Evolutionary conservation across 2,329 filamentous ascomycete species (phyloP).

Genomic region (Chaetomium sp.): DNA sequence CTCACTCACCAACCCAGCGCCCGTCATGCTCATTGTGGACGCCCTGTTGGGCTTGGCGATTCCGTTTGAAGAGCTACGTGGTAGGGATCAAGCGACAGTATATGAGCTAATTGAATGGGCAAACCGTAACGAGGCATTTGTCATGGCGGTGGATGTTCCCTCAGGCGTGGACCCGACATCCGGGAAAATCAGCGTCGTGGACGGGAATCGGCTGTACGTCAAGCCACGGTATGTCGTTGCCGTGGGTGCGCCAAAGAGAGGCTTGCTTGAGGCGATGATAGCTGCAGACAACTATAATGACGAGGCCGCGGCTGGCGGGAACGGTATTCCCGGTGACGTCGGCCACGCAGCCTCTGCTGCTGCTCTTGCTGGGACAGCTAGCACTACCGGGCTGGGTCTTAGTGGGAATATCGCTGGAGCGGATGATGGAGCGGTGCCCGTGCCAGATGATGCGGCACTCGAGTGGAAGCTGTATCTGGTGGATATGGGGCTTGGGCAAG

Average conservation of each 20-base stretch:
- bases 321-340: too few relatives aligned
- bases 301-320: slow-evolving; percentile 27
- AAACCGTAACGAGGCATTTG: slow-evolving; percentile 76
- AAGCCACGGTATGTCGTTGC: slow-evolving; percentile 77
- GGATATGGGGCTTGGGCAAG: slow-evolving; percentile 77
- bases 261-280: slow-evolving; percentile 70
- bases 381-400: too few relatives aligned
- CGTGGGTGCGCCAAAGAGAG: slow-evolving; percentile 80
- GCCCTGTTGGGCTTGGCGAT: slow-evolving; percentile 80
- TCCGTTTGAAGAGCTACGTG: slow-evolving; percentile 80
- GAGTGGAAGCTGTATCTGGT: slow-evolving; percentile 77
- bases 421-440: slow-evolving; percentile 19
- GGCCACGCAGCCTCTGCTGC: too few relatives aligned
- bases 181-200: slow-evolving; percentile 59
- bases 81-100: slow-evolving; percentile 73
- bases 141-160: slow-evolving; percentile 84
- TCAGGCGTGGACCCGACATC: slow-evolving; percentile 78
- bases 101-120: slow-evolving; percentile 92
- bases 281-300: slow-evolving; percentile 46
- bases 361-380: too few relatives aligned
- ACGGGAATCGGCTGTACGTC: slow-evolving; percentile 73
- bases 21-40: slow-evolving; percentile 78
- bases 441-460: slow-evolving; percentile 37
- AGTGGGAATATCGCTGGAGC: slow-evolving; percentile 2
- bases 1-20: slow-evolving; percentile 48